Percentiles rank a stretch among this genome's conserved stretches.
Evolutionary conservation across 1,139 yeast genomes (phyloP).

Genomic region (Protomyces inouyei): DNA sequence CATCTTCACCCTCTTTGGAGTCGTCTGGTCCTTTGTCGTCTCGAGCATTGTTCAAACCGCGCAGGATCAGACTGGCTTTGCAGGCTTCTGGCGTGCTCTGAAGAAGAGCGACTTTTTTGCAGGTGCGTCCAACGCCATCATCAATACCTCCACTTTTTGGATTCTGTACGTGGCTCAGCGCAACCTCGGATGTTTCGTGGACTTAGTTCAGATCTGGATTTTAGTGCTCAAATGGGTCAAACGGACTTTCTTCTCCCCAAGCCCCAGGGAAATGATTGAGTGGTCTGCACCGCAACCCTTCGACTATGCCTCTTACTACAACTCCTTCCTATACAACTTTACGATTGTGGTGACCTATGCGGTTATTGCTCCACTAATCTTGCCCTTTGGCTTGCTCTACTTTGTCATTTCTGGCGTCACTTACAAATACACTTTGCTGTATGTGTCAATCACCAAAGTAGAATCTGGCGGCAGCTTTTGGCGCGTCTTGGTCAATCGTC

Average conservation of each 20-base stretch:
- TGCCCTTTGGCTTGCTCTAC: constrained; percentile 40
- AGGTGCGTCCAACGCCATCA: constrained; percentile 35
- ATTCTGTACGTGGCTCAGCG: constrained; percentile 42
- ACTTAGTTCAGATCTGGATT: constrained; percentile 39
- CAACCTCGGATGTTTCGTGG: constrained; percentile 39
- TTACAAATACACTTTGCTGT: constrained; percentile 42
- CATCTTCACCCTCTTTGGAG: constrained; percentile 40
- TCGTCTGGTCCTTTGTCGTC: constrained; percentile 41
- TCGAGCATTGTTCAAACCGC: constrained; percentile 35
- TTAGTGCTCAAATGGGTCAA: constrained; percentile 37
- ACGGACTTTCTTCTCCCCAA: constrained; percentile 38
- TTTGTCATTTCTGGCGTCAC: constrained; percentile 39
- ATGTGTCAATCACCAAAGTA: constrained; percentile 42
- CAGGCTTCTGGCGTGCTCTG: constrained; percentile 32
- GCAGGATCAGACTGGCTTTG: constrained; percentile 31
- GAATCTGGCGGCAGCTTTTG: constrained; percentile 44
- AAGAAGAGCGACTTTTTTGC: constrained; percentile 17
- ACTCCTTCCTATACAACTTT: constrained; percentile 40
- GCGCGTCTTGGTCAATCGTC: constrained; percentile 41
- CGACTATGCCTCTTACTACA: constrained; percentile 40
- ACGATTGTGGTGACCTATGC: constrained; percentile 44
- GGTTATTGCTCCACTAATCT: constrained; percentile 42
- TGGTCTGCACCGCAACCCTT: constrained; percentile 42
- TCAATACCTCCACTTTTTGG: constrained; percentile 45
- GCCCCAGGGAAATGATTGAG: constrained; percentile 41